Evolutionary conservation across 306 rosid genomes (phyloP).

Genomic region (Begonia fuchsioides): DNA sequence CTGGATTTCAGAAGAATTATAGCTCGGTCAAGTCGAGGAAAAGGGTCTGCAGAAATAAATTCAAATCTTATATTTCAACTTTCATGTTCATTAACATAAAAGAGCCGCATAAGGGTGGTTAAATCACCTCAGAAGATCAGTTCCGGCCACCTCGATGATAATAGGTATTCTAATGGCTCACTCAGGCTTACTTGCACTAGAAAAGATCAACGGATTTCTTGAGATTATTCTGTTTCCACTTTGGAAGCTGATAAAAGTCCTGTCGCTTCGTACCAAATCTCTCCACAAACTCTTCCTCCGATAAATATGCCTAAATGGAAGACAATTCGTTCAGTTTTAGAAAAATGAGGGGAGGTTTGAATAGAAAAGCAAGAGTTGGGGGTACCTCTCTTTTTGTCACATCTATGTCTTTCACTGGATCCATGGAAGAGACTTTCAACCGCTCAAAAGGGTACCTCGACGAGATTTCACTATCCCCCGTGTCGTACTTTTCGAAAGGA

Average conservation of each 20-base stretch:
- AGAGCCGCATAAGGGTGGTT: too few species aligned
- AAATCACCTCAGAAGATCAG: too few species aligned
- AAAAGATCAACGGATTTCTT: constrained; percentile 70
- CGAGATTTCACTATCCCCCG: constrained; percentile 15
- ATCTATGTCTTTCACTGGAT: constrained; percentile 52
- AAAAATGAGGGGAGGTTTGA: too few species aligned
- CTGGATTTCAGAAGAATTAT: too few species aligned
- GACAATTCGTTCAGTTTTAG: too few species aligned
- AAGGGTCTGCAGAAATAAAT: too few species aligned
- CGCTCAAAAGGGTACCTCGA: constrained; percentile 51
- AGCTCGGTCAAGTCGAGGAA: too few species aligned
- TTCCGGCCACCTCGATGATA: too few species aligned
- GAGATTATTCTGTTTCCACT: constrained; percentile 92
- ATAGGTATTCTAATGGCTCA: too few species aligned
- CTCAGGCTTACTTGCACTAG: constrained; percentile 9
- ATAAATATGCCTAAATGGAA: constrained; percentile 48
- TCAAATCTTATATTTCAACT: too few species aligned
- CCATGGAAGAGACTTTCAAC: constrained; percentile 40
- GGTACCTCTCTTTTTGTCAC: constrained; percentile 76
- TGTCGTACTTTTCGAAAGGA: constrained; percentile 21
- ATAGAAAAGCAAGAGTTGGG: background rate
- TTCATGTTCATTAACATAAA: too few species aligned
- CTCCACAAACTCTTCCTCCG: constrained; percentile 61
- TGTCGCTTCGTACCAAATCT: constrained; percentile 53
- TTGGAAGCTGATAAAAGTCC: constrained; percentile 66